Conservation (phyloP, 805 yeast species). For the Kodamaea fukazawae region DNA sequence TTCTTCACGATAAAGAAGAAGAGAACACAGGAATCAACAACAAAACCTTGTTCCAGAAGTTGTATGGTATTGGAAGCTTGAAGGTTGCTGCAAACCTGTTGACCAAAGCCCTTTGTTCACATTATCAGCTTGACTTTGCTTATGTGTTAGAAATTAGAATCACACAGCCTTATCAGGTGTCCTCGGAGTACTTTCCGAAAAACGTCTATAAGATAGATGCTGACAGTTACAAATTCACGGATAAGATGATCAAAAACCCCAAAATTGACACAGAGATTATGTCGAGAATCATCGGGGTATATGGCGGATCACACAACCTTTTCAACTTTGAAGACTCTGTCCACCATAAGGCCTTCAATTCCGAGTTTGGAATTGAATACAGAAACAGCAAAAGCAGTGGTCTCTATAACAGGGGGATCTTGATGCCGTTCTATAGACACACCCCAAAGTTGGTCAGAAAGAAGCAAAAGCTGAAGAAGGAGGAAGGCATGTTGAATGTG, state of each 20-base stretch:
- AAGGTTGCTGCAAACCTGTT: conserved; percentile 44
- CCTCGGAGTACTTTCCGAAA: conserved; percentile 43
- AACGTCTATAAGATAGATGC: conserved; percentile 41
- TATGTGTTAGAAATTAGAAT: conserved; percentile 52
- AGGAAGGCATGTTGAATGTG: conserved; percentile 32
- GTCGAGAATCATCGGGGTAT: conserved; percentile 46
- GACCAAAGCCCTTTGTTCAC: conserved; percentile 33
- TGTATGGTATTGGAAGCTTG: conserved; percentile 37
- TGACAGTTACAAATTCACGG: conserved; percentile 41
- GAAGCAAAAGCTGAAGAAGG: conserved; percentile 4
- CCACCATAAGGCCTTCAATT: conserved; percentile 45
- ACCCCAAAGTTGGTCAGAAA: conserved; percentile 44
- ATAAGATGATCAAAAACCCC: conserved; percentile 28
- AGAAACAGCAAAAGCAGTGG: conserved; percentile 27
- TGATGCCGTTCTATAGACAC: conserved; percentile 51
- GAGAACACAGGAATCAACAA: conserved; percentile 18
- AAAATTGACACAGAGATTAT: conserved; percentile 30
- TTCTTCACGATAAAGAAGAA: conserved; percentile 3
- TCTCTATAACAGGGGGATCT: conserved; percentile 45
- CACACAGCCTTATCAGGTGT: conserved; percentile 45
- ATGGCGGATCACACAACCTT: conserved; percentile 23
- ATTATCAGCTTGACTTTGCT: conserved; percentile 41
- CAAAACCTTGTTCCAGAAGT: conserved; percentile 32
- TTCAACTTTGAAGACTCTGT: conserved; percentile 34
- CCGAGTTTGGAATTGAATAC: conserved; percentile 53